Evolutionary conservation across 2,329 filamentous ascomycete genomes (phyloP).

Genomic region (Lasiodiplodia theobromae): DNA sequence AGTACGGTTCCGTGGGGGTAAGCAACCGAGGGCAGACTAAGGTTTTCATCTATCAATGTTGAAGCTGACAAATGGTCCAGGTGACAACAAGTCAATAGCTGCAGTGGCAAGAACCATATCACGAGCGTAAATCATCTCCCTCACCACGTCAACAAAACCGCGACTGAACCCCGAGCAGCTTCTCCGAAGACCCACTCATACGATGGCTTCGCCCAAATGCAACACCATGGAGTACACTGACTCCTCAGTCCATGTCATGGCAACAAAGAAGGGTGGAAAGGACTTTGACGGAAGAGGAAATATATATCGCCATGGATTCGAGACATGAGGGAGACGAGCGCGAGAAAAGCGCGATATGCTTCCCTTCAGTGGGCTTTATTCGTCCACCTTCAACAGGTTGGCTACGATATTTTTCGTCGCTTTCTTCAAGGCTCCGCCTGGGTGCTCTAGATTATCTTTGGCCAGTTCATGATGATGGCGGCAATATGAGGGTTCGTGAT

Average conservation of each 20-base stretch:
- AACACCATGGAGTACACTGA: not conserved
- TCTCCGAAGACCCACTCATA: constrained; percentile 4
- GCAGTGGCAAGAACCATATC: not conserved
- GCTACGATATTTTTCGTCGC: not conserved
- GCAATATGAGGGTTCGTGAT: not conserved
- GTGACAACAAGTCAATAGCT: not conserved
- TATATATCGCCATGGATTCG: not conserved
- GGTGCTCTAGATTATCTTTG: not conserved
- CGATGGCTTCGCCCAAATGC: constrained; percentile 1
- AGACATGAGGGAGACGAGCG: not conserved
- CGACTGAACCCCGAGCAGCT: not conserved
- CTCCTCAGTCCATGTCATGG: not conserved
- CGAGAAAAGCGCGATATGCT: not conserved
- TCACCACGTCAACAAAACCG: not conserved
- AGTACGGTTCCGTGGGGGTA: not conserved
- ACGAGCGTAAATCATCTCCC: not conserved
- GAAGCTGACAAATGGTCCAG: not conserved
- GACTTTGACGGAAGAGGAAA: not conserved
- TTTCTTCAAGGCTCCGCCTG: not conserved
- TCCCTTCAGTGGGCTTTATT: not conserved
- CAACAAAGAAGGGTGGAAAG: not conserved
- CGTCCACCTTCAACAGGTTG: not conserved
- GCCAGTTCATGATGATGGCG: not conserved
- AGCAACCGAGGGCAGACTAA: not conserved
- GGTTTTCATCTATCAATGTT: not conserved